These are phyloP conservation scores for Amorphotheca resinae DNA, from an alignment of 495 filamentous ascomycete genomes.

Conservation along the genomic window DNA sequence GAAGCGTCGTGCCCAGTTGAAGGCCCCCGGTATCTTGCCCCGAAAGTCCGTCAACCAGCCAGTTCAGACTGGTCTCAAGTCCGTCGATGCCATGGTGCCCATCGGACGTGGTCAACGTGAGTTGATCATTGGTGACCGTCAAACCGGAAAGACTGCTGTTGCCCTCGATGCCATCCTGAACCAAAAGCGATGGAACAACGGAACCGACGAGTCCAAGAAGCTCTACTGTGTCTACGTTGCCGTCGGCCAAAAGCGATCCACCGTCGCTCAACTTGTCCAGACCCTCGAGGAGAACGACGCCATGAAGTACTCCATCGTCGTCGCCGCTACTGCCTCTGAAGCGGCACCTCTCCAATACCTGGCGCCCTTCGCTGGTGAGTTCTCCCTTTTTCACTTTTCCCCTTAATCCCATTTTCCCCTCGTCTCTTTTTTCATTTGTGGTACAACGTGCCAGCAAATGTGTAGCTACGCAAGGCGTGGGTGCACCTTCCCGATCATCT, in stretches of 20 bases:
- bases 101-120: constrained; percentile 99
- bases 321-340: constrained; percentile 96
- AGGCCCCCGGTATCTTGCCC: constrained; percentile 96
- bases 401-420: constrained; percentile 16
- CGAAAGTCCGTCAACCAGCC: constrained; percentile 95
- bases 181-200: constrained; percentile 95
- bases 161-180: constrained; percentile 97
- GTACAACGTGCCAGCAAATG: background rate
- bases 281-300: constrained; percentile 99
- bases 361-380: constrained; percentile 73
- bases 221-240: constrained; percentile 99
- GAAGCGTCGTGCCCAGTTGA: constrained; percentile 94
- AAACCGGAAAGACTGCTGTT: constrained; percentile 99
- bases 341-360: constrained; percentile 90
- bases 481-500: background rate
- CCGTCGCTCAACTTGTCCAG: constrained; percentile 97
- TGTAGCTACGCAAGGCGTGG: constrained; percentile 5
- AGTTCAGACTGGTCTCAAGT: constrained; percentile 98
- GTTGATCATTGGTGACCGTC: constrained; percentile 99
- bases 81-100: constrained; percentile 98
- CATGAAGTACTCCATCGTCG: constrained; percentile 95
- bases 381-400: constrained; percentile 1
- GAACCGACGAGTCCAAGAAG: constrained; percentile 85
- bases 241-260: constrained; percentile 98
- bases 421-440: constrained; percentile 7